Evolutionary conservation across 495 filamentous ascomycete genomes (phyloP).

Genomic region (Aspergillus nidulans): DNA sequence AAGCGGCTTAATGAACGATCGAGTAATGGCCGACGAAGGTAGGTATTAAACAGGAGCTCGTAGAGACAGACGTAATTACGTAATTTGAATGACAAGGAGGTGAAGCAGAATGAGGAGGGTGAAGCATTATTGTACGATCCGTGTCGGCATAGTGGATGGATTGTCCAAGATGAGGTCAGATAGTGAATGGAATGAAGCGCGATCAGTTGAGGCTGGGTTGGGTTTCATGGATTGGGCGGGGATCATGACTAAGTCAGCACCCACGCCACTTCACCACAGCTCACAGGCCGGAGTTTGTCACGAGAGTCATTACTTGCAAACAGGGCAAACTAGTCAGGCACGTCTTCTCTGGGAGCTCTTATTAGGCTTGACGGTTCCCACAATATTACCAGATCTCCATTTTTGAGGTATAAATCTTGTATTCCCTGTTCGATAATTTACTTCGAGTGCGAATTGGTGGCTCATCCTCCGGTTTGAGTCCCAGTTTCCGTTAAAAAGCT

Average conservation of each 20-base stretch:
- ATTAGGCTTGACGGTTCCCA: neutral
- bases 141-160: conserved; percentile 2
- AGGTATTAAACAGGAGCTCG: conserved; percentile 13
- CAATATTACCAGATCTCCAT: neutral
- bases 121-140: conserved; percentile 14
- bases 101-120: neutral
- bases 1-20: conserved; percentile 12
- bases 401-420: conserved; percentile 1
- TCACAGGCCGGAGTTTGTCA: too few relatives aligned
- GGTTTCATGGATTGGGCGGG: conserved; percentile 8
- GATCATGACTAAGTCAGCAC: conserved; percentile 8
- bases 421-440: too few relatives aligned
- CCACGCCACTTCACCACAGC: conserved; percentile 4
- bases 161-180: conserved; percentile 1
- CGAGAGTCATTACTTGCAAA: too few relatives aligned
- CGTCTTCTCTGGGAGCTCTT: neutral
- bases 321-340: conserved; percentile 9
- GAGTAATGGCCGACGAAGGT: conserved; percentile 13
- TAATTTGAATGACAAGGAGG: conserved; percentile 5
- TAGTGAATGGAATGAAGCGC: neutral
- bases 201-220: neutral
- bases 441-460: neutral
- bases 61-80: conserved; percentile 20
- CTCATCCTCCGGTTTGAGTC: neutral
- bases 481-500: neutral